Conservation (phyloP, 768 basidiomycete species). For the Psilocybe tampanensis region DNA sequence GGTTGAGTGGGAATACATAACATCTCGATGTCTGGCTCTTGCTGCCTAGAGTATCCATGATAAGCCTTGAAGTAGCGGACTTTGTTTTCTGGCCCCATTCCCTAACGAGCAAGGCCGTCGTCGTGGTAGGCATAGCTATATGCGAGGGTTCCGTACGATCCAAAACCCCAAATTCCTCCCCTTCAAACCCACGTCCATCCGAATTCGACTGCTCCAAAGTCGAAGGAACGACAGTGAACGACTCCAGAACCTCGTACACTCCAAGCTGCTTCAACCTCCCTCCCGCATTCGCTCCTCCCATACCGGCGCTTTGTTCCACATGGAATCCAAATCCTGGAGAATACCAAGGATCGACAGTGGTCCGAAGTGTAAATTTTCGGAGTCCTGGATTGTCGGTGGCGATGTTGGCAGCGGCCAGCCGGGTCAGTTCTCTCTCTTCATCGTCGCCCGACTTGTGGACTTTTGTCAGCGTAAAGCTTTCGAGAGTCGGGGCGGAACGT, state of each 20-base stretch:
- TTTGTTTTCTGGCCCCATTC: slow-evolving; percentile 1
- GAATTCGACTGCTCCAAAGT: background rate
- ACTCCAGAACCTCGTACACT: slow-evolving; percentile 28
- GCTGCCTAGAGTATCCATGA: background rate
- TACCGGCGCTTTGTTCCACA: background rate
- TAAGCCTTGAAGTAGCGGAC: background rate
- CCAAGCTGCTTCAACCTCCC: slow-evolving; percentile 35
- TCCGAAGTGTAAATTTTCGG: slow-evolving; percentile 31
- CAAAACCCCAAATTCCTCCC: background rate
- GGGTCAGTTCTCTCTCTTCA: slow-evolving; percentile 27
- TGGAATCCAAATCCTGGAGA: slow-evolving; percentile 21
- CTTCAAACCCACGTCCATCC: background rate
- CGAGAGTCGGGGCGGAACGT: slow-evolving; percentile 25
- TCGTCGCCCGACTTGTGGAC: slow-evolving; percentile 38
- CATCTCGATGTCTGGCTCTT: background rate
- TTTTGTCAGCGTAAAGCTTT: slow-evolving; percentile 37
- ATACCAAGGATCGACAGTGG: slow-evolving; percentile 38
- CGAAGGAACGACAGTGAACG: background rate
- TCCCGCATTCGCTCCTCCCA: slow-evolving; percentile 5
- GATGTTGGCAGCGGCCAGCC: slow-evolving; percentile 25
- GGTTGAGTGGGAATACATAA: background rate
- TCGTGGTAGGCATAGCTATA: background rate
- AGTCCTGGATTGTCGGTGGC: slow-evolving; percentile 33
- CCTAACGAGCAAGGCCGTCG: background rate
- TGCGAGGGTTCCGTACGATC: background rate